Evolutionary conservation across 495 filamentous ascomycete species (phyloP), one percentile per base, ranked within the genome.

Genomic region (Neurospora sp.): DNA sequence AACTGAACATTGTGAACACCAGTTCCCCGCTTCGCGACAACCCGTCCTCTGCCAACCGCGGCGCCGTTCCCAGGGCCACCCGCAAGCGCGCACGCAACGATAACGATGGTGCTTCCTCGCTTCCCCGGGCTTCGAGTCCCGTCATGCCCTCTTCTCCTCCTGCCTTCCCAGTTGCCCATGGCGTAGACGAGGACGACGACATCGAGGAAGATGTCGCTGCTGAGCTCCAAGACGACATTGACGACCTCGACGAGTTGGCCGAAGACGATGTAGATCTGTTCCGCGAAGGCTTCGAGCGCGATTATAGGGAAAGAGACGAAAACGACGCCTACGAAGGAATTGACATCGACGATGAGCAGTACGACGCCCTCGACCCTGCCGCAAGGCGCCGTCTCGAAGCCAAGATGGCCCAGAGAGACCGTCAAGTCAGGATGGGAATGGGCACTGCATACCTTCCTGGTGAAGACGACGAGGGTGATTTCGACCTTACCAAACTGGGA

Each of bases 191-290:
- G n/a, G 91, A 94, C 42, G 90, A 94, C 70, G 87, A 89, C 14
- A 75, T 79, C 12, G 78, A 79, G 70, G 79, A 80, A 40, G 79
- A 78, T 3, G 75, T 70, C 65, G 53, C 27, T 8, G 53, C 53
- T 37, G 78, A 94, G 73, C 80, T 96, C 7, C 85, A 90, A 61
- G 90, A 87, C 68, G 94, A 97, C 77, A 89, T 98, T 75, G 94
- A 98, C 71, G 96, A 99, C 76, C 88, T 93, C 65, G 96, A 98
- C 75, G 96, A 99, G 81, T 89, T 94, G 89, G 96, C 94, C 12
- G 96, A 98, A 80, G 96, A 98, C 77, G 93, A 96, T 20, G 97
- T 98, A 76, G 95, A 99, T 82, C 88, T 99, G 37, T 98, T 98
- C 78, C 91, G 87, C 40, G 92, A 96, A 75, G 91, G 93, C 74